phyloP scores from a whole-genome alignment of 73 alveolate genomes.

The Paramecium sexaurelia region DNA sequence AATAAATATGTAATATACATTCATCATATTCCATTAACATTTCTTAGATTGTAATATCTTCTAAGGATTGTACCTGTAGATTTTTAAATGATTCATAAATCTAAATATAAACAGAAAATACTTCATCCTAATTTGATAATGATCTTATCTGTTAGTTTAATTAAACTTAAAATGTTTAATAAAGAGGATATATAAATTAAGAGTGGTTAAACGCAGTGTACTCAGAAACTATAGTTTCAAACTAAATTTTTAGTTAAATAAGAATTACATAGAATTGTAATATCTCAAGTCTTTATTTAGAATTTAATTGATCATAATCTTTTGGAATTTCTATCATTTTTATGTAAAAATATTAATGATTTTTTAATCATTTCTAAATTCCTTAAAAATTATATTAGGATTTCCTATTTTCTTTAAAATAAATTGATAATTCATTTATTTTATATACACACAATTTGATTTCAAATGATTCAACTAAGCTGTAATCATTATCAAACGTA shows the following conservation, averaged over 20 bases:
- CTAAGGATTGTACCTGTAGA: not conserved
- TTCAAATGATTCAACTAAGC: not conserved
- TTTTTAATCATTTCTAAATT: not conserved
- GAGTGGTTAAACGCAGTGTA: constrained; percentile 36
- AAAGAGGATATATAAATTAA: not conserved
- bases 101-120: not conserved
- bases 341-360: not conserved
- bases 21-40: constrained; percentile 20
- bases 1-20: not conserved
- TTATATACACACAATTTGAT: constrained; percentile 23
- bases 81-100: not conserved
- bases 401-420: not conserved
- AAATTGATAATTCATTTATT: not conserved
- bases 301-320: not conserved
- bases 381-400: not conserved
- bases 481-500: not conserved
- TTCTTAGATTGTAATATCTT: not conserved
- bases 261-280: not conserved
- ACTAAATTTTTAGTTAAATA: not conserved
- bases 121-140: not conserved
- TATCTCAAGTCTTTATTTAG: not conserved
- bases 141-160: not conserved
- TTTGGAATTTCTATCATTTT: not conserved
- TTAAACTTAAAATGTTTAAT: not conserved
- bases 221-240: constrained; percentile 16